Base-by-base conservation (phyloP, 2,329 filamentous ascomycete species). In the Hymenoscyphus fructigenus region DNA sequence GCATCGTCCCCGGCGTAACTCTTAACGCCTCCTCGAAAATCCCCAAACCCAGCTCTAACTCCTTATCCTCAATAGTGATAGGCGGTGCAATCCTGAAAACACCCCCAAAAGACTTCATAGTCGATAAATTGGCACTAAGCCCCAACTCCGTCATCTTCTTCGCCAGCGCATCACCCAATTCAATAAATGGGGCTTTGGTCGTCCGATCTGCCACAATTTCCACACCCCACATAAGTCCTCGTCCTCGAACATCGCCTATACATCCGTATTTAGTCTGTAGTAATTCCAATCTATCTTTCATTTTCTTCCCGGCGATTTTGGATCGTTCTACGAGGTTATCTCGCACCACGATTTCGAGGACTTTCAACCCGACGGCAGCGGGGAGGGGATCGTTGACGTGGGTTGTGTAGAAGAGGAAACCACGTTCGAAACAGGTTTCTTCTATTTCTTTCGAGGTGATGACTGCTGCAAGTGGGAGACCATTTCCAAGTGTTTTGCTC, bases 351-450 rank as follows among this genome's bases (percentile, higher is more conserved):
- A 88, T 85, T 65, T 88, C 85, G 1, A 89, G 78, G 1, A 88
- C 85, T 70, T 88, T 88, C 66, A 83, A 78, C 0, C 85, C 85
- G 0, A 88, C 84, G 0, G 85, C 83, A 0, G 84, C 84, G 0
- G 85, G 81, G 0, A 88, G 75, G 0, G 86, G 85, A 67, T 89
- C 86, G 67, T 89, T 88, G 59, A 87, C 75, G 68, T 88, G 87
- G 0, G 86, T 89, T 0, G 85, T 88, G 67, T 85, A 82, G 71
- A 84, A 88, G 20, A 84, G 76, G 68, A 81, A 88, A 32, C 80
- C 82, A 2, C 77, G 76, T 20, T 85, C 80, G 12, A 75, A 74
- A 36, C 81, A 83, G 1, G 79, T 78, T 2, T 75, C 73, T 53
- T 82, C 84, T 57, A 89, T 85, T 36, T 81, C 78, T 4, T 79